Evolutionary conservation across 2,329 filamentous ascomycete species (phyloP), one percentile per base, ranked within the genome.

Genomic region (Phoma sp.): DNA sequence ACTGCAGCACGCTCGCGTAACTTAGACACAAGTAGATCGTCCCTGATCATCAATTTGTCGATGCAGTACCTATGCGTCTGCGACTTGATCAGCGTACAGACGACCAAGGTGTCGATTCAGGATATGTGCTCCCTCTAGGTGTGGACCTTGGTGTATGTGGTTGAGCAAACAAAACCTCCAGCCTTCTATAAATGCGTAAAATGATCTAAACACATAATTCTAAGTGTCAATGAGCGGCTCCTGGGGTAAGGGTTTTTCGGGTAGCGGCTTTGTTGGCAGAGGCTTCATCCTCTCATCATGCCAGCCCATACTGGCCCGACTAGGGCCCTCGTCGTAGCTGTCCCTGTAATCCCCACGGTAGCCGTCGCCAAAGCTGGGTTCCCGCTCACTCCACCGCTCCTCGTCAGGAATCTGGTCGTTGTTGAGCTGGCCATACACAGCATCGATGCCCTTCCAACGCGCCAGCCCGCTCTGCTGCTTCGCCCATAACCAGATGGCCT

Each of bases 151-250:
- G 18, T 18, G 18, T 18, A 18, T 18, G 18, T 18, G 18, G 2
- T 18, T 18, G 18, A 18, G 18, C 18, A 18, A 2, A 18, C 18
- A 18, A 18, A 18, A 18, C 18, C 18, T 18, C 18, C 18, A 18
- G 18, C 18, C 18, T 18, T 18, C 18, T 18, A 18, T 18, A 18
- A 18, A 18, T 18, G 1, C 18, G 18, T 18, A 18, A 18, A 18
- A 18, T 18, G 18, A 18, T 18, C 18, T 18, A 18, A 18, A 18
- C 18, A 18, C 27, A 29, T 29, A 29, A 9, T 29, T 13, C 23
- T 43, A 71, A 7, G 67, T 54, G 47, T 71, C 69, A 32, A 73
- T 68, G 14, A 74, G 63, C n/a, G 71, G 71, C 43, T 72, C 64
- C 25, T 59, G 64, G 27, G 71, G 71, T 29, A 74, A 45, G 1